A percentile compares a stretch with the other conserved stretches of the same genome.
phyloP scores from a whole-genome alignment of 129 eudicot genomes.

The carrot (Daucus carota) region DH1_v3.0 NC_030385.2:38122001-38122500 shows the following conservation, averaged over 20 bases:
- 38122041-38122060: neutral
- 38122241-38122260: too few relatives aligned
- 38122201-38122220: neutral
- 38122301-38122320: too few relatives aligned
- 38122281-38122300: too few relatives aligned
- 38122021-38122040: constrained; percentile 54
- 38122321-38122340: too few relatives aligned
- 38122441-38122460: neutral
- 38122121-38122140: constrained; percentile 86
- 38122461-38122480: neutral
- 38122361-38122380: too few relatives aligned
- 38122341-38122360: too few relatives aligned
- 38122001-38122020: constrained; percentile 82
- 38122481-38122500: constrained; percentile 51
- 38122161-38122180: constrained; percentile 80
- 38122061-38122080: neutral
- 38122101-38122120: constrained; percentile 32
- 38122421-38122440: neutral
- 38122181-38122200: constrained; percentile 47
- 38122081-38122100: neutral
- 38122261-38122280: too few relatives aligned
- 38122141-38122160: constrained; percentile 94
- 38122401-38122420: too few relatives aligned
- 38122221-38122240: too few relatives aligned
- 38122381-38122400: too few relatives aligned